These are phyloP conservation scores for Endotrypanum monterogeii DNA, from an alignment of 208 protist species.

Conservation along the genomic window DNA sequence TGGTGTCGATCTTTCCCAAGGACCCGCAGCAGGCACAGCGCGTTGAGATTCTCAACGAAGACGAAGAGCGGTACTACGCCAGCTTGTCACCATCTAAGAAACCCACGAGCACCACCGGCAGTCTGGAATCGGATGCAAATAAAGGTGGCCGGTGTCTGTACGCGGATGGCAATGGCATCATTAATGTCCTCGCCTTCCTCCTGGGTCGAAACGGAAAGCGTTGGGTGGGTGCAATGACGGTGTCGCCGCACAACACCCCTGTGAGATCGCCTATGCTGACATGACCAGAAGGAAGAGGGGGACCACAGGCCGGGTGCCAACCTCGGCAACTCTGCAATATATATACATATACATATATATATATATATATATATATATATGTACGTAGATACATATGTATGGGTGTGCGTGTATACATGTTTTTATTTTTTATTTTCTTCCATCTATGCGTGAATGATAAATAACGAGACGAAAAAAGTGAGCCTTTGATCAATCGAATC, in stretches of 20 bases:
- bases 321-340: no score
- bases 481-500: no score
- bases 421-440: no score
- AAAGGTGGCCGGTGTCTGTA: conserved; percentile 46
- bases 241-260: conserved; percentile 57
- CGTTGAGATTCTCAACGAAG: conserved; percentile 16
- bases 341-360: no score
- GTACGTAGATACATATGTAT: no score
- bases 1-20: conserved; percentile 67
- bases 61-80: conserved; percentile 49
- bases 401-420: no score
- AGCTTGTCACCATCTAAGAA: conserved; percentile 40
- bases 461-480: no score
- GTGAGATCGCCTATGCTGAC: conserved; percentile 39
- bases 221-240: conserved; percentile 60
- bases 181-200: conserved; percentile 51
- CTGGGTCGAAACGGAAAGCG: conserved; percentile 26
- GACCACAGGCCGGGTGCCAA: no score
- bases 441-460: no score
- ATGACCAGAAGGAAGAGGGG: conserved; percentile 12
- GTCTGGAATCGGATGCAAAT: conserved; percentile 1
- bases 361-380: no score
- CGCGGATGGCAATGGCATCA: conserved; percentile 32
- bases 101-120: conserved; percentile 4
- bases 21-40: conserved; percentile 28